These are phyloP conservation scores for Lactuca sativa DNA, from an alignment of 129 eudicot genomes.

Conservation along the genomic window DNA sequence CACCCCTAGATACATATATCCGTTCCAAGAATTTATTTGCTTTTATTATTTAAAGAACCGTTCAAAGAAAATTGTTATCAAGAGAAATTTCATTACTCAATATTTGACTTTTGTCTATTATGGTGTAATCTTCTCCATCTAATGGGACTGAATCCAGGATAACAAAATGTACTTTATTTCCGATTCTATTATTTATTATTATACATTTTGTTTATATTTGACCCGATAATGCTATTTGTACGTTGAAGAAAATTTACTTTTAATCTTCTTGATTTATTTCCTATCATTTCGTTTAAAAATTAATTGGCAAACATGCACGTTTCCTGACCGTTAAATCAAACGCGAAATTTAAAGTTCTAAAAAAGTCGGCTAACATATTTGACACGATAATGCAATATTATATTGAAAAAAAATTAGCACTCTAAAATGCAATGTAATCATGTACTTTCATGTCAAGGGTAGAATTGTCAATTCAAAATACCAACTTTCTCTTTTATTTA, in stretches of 20 bases:
- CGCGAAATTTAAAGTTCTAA: neutral
- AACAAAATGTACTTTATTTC: no score
- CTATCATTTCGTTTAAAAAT: neutral
- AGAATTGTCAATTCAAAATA: slow-evolving; percentile 10
- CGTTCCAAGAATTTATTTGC: no score
- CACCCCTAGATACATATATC: no score
- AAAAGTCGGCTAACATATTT: slow-evolving; percentile 3
- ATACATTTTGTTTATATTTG: neutral
- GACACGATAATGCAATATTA: neutral
- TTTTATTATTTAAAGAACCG: no score
- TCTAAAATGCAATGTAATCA: neutral
- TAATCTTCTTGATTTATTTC: neutral
- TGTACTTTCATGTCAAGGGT: neutral
- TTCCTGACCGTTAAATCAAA: neutral
- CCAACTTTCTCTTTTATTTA: neutral
- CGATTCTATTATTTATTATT: no score
- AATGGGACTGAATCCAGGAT: no score
- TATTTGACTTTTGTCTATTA: no score
- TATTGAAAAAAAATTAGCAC: neutral
- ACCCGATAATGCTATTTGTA: no score
- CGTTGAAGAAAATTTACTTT: no score
- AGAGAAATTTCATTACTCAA: no score
- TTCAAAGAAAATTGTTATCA: no score
- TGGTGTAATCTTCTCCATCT: no score
- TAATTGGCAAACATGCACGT: neutral